Base-by-base conservation (phyloP, 2,329 filamentous ascomycete genomes). In the Fusarium zealandicum region DNA sequence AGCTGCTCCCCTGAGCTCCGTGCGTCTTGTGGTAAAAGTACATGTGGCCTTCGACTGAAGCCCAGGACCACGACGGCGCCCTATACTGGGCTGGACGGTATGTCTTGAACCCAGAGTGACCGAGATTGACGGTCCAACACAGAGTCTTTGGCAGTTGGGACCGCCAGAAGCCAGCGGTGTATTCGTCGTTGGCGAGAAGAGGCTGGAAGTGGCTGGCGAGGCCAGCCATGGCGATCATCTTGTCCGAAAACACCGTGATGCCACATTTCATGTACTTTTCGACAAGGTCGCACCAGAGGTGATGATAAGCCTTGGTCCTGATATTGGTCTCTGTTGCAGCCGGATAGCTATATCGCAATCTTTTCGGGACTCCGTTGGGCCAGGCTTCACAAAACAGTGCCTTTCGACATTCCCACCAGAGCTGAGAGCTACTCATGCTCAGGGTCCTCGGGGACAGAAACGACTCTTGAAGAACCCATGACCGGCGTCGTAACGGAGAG, bases 51-150 rank as follows among this genome's bases (percentile, higher is more conserved):
- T 51, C 49, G 4, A 46, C 16, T 5, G 49, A 46, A 39, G 40
- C 40, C 49, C 41, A 51, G 6, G 49, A 51, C 49, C 49, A 51
- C 11, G 49, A 51, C 8, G 41, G 49, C 16, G 49, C 49, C 16
- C 33, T 20, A 22, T 51, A 51, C n/a, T 35, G 22, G 30, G 22
- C 11, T n/a, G 49, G 41, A 10, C 49, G 20, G n/a, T 28, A 38
- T 12, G 16, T 38, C 7, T 38, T 30, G 8, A 25, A n/a, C n/a
- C n/a, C 9, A 3, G 14, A 12, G 4, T 20, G 20, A 4, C 20
- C 4, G 20, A 4, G 6, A 20, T 20, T 6, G 2, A n/a, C 20
- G 2, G 12, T 18, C 41, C 41, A 51, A 25, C 11, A 39, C 5
- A 51, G 18, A 31, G 16, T 17, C 6, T 17, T 12, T 1, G 49